Percentiles rank a stretch among this genome's conserved stretches.
Conservation (phyloP, 1,284 basidiomycete genomes). For the Grifola frondosa region DNA sequence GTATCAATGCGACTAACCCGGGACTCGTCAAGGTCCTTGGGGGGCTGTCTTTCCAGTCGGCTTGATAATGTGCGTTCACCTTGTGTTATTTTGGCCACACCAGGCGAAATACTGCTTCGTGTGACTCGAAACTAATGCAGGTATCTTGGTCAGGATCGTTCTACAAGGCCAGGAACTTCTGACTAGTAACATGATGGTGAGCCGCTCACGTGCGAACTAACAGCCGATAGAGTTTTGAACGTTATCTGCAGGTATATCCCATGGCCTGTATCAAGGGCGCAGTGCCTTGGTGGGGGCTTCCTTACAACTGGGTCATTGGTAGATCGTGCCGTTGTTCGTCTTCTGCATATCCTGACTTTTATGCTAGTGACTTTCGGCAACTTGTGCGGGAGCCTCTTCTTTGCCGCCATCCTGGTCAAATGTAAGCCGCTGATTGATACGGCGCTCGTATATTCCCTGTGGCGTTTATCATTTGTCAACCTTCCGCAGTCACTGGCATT, state of each 20-base stretch:
- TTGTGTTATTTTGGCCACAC: not conserved
- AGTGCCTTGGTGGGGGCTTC: constrained; percentile 68
- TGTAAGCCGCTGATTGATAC: constrained; percentile 40
- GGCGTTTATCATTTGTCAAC: not conserved
- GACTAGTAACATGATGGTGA: constrained; percentile 76
- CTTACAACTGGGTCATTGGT: constrained; percentile 70
- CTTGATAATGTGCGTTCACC: constrained; percentile 60
- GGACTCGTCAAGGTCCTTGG: constrained; percentile 65
- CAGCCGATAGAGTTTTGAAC: too few relatives aligned
- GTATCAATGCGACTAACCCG: constrained; percentile 52
- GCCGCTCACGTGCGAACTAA: too few relatives aligned
- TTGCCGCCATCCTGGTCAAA: constrained; percentile 64
- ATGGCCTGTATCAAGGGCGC: constrained; percentile 63
- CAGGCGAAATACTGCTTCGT: not conserved
- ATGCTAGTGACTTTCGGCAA: constrained; percentile 67
- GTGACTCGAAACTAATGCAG: constrained; percentile 6
- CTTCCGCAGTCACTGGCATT: constrained; percentile 47
- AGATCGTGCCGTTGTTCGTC: constrained; percentile 13
- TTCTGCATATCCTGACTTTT: not conserved
- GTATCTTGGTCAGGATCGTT: constrained; percentile 54
- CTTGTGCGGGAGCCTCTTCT: constrained; percentile 69
- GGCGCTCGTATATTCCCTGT: not conserved
- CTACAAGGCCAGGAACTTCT: constrained; percentile 68
- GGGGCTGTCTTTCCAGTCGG: constrained; percentile 74
- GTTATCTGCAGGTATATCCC: constrained; percentile 67